Base-by-base conservation (phyloP, 1,139 yeast genomes). In the Candida sanyaensis region DNA sequence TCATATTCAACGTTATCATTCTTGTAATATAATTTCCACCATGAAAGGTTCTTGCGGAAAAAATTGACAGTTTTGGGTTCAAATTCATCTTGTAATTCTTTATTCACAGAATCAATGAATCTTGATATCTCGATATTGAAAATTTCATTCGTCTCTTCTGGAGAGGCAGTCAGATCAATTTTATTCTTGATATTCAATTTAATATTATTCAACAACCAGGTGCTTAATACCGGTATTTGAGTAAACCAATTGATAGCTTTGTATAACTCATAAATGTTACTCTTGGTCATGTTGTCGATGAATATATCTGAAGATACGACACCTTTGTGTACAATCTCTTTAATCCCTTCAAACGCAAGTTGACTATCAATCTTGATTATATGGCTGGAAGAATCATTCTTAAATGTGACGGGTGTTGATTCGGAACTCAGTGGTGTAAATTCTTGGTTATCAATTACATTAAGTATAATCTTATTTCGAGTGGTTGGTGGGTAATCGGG, bases 1-100 rank as follows among this genome's bases (percentile, higher is more conserved):
- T 69, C 73, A 50, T 75, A 75, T 57, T 75, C 79, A 12, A 76
- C 75, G 51, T 75, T 75, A 50, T 76, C 81, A 51, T 75, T 75
- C 44, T 66, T 69, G 49, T 63, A 65, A 55, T 76, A 76, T 17
- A 76, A 60, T 51, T 65, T 73, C 77, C 78, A 75, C 80, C 80
- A 76, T 28, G 59, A 56, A 39, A 76, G 63, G 21, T 61, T 65
- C 27, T 56, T 59, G 8, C 53, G 56, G 61, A 76, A 73, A 49
- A 64, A 73, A 1, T 49, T 53, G 6, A 54, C 53, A 1, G 75
- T 65, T 3, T 56, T 49, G 1, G 80, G 79, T 8, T 64, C 62
- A 41, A 75, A 66, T 3, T 58, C 54, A 33, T 61, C 54, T 50
- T 73, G 79, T 12, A 76, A 60, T 50, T 76, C 81, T 4, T 63